Evolutionary conservation across 208 protist genomes (phyloP), one percentile per base, ranked within the genome.

Genomic region (Crithidia acanthocephali): DNA sequence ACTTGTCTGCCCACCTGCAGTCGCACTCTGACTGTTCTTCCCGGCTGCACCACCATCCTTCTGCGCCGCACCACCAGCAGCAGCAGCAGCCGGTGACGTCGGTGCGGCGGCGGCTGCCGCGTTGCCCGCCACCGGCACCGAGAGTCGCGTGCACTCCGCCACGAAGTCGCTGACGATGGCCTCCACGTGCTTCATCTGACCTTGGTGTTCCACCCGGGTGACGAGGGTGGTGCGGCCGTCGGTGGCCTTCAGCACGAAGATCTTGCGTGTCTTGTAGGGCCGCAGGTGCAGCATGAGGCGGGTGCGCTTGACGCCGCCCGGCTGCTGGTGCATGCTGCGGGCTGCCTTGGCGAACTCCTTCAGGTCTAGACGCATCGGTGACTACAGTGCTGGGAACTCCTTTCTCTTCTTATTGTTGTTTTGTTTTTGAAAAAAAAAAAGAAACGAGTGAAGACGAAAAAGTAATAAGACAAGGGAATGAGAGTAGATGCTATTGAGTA

Each of bases 281-380:
- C 87, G 87, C 23, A 93, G 56, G 18, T 80, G 80, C 18, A 95
- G 61, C 81, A 92, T 85, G 27, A 95, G 59, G 10, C 85, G 81
- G 13, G 86, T 90, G 57, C 81, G 83, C 64, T 85, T 87, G 25
- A 92, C 68, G 10, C 87, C 84, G 44, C 83, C 84, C 9, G 68
- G 79, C 47, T 74, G 84, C 59, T 84, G 74, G 53, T 87, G 81
- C 81, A 92, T 86, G 23, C 71, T 64, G n/a, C 71, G 67, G 6
- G 84, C 70, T 9, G 86, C 81, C 64, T 85, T 64, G 13, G 77
- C 76, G 32, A 95, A 95, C 40, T 92, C 84, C 16, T 78, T 67
- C 1, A 91, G 62, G 7, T 81, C 80, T 7, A 94, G 62, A 18
- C 90, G 91, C 74, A 92, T 90, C n/a, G n/a, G n/a, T n/a, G n/a